Conservation (phyloP, 2,329 filamentous ascomycete genomes). For the Paraphoma sp. region DNA sequence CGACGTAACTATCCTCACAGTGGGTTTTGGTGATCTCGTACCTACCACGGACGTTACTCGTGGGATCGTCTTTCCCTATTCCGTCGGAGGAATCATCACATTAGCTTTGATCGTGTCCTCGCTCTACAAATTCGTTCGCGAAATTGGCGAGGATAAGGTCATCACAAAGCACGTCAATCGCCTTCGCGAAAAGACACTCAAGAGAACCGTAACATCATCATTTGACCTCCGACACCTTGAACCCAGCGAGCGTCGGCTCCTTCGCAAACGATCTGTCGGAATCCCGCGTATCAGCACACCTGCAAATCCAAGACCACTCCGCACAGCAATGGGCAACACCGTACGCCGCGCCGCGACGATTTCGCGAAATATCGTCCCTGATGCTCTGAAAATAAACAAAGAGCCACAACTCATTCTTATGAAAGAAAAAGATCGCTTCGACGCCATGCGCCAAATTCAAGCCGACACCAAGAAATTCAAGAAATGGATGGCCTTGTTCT, state of each 20-base stretch:
- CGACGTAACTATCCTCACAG: slow-evolving; percentile 51
- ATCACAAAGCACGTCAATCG: slow-evolving; percentile 65
- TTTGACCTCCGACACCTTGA: slow-evolving; percentile 54
- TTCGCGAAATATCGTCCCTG: slow-evolving; percentile 10
- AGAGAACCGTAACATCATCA: slow-evolving; percentile 61
- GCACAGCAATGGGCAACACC: slow-evolving; percentile 27
- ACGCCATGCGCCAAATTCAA: slow-evolving; percentile 84
- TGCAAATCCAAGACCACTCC: slow-evolving; percentile 23
- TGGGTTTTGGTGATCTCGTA: slow-evolving; percentile 61
- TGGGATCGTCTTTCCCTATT: slow-evolving; percentile 81
- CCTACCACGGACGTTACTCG: slow-evolving; percentile 64
- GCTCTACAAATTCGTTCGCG: slow-evolving; percentile 70
- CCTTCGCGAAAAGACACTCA: slow-evolving; percentile 61
- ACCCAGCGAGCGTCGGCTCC: slow-evolving; percentile 28
- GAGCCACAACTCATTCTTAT: slow-evolving; percentile 62
- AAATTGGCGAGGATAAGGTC: slow-evolving; percentile 68
- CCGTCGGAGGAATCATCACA: slow-evolving; percentile 82
- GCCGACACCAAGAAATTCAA: slow-evolving; percentile 67
- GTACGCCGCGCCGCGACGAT: slow-evolving; percentile 8
- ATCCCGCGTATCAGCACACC: slow-evolving; percentile 34
- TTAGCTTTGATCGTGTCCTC: slow-evolving; percentile 83
- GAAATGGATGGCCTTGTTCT: slow-evolving; percentile 74
- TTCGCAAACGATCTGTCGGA: slow-evolving; percentile 23
- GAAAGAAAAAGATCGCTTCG: slow-evolving; percentile 70
- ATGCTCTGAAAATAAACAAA: slow-evolving; percentile 16